Base-by-base conservation (phyloP, 768 basidiomycete species). In the Amanita inopinata region DNA sequence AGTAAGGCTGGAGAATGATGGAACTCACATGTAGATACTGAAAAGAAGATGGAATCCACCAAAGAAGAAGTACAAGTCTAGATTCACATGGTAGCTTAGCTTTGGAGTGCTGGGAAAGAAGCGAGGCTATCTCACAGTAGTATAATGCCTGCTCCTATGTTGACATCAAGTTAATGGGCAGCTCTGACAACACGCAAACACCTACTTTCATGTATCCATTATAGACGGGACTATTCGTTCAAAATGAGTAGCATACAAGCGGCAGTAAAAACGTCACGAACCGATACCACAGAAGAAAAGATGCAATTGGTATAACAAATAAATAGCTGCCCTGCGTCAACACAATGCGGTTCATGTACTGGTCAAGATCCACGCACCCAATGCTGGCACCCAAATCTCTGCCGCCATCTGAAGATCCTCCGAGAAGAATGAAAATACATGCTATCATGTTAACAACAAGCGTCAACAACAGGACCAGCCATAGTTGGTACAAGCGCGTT, bases 41-140 rank as follows among this genome's bases (percentile, higher is more conserved):
- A 90, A 97, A 31, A 88, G 70, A 48, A 98, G 73, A 65, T 99
- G 92, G 73, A 88, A 97, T 35, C 91, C 94, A 43, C 81, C 74
- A 66, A 99, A 99, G 65, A 97, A 78, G 72, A 97, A 94, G 71
- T 90, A 99, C 50, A 96, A 62, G 68, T 97, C 93, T 97, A 54
- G 38, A 57, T 51, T 46, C 50, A 51, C 50, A 58, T 55, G n/a
- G 49, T 49, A 46, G 53, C 51, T 58, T 53, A 59, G 49, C 48
- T 51, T 47, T 51, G 45, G 48, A 58, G 50, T 49, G 51, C 55
- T 50, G 37, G 34, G 49, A 52, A 51, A 56, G n/a, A n/a, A n/a
- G n/a, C 38, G 46, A 49, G 49, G 48, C 43, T 43, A 49, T 55
- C 83, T 63, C 64, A 89, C 89, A 94, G 64, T 86, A 94, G 67